Evolutionary conservation across 176 grass and related monocot genomes (phyloP).

Genomic region (Typha latifolia): DNA sequence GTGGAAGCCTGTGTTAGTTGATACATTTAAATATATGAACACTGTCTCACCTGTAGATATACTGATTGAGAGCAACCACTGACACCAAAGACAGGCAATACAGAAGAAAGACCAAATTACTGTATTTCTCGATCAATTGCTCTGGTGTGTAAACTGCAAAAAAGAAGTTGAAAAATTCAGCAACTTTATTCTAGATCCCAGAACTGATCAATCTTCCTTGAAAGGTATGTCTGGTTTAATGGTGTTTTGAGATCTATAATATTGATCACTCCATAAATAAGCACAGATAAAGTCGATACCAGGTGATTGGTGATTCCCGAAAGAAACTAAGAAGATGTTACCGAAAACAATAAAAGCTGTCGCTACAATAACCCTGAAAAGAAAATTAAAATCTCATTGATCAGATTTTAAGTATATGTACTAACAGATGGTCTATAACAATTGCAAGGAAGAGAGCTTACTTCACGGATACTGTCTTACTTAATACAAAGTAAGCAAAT

Average conservation of each 20-base stretch:
- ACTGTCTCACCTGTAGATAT: constrained; percentile 76
- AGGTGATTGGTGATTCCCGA: constrained; percentile 95
- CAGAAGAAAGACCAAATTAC: constrained; percentile 89
- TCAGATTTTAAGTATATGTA: constrained; percentile 15
- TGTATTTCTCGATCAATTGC: constrained; percentile 80
- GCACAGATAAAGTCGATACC: constrained; percentile 32
- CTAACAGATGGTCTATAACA: background rate
- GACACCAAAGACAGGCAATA: constrained; percentile 84
- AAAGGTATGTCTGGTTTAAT: too few relatives aligned
- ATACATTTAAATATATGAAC: constrained; percentile 3
- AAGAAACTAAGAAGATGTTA: constrained; percentile 92
- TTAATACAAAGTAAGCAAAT: constrained; percentile 95
- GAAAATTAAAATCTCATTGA: constrained; percentile 20
- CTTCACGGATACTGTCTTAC: constrained; percentile 85
- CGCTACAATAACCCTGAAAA: constrained; percentile 86
- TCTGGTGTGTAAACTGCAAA: constrained; percentile 87
- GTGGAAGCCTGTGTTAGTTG: too few relatives aligned
- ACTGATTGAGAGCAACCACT: constrained; percentile 74
- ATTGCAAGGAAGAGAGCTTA: constrained; percentile 39
- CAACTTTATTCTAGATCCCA: constrained; percentile 4
- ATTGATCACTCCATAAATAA: background rate
- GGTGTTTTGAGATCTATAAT: background rate
- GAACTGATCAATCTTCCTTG: background rate
- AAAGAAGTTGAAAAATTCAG: constrained; percentile 22
- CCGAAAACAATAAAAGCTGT: constrained; percentile 95